phyloP scores from a whole-genome alignment of 1,284 basidiomycete species.

The Caloboletus inedulis region DNA sequence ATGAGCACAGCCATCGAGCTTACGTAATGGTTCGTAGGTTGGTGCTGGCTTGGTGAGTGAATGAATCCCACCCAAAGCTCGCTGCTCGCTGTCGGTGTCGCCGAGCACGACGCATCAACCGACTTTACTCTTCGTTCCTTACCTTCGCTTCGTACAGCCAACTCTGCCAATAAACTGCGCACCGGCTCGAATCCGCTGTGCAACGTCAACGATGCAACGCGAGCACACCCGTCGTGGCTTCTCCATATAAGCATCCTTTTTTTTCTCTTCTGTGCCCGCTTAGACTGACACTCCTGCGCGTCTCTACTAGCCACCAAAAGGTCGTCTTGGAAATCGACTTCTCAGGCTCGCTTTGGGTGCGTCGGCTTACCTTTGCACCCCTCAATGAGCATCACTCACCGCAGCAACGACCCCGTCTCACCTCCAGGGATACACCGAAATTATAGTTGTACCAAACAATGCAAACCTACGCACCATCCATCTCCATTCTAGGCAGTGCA shows the following conservation, averaged over 20 bases:
- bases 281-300: conserved; percentile 46
- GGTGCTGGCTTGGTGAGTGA: conserved; percentile 21
- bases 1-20: conserved; percentile 25
- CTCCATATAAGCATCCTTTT: conserved; percentile 67
- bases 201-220: conserved; percentile 53
- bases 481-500: conserved; percentile 82
- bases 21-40: conserved; percentile 34
- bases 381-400: conserved; percentile 20
- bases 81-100: conserved; percentile 19
- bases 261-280: conserved; percentile 12
- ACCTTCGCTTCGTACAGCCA: not conserved
- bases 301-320: conserved; percentile 88
- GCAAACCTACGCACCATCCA: conserved; percentile 76
- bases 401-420: conserved; percentile 8
- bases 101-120: conserved; percentile 20
- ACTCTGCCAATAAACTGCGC: not conserved
- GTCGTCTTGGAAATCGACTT: conserved; percentile 90
- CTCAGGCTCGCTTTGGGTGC: conserved; percentile 73
- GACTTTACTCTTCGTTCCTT: conserved; percentile 4
- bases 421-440: conserved; percentile 83
- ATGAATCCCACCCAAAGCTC: conserved; percentile 21
- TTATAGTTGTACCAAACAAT: conserved; percentile 78
- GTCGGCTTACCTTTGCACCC: conserved; percentile 9
- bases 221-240: conserved; percentile 77
- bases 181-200: not conserved